Evolutionary conservation across 768 basidiomycete species (phyloP).

Genomic region (Rossbeevera mucosa): DNA sequence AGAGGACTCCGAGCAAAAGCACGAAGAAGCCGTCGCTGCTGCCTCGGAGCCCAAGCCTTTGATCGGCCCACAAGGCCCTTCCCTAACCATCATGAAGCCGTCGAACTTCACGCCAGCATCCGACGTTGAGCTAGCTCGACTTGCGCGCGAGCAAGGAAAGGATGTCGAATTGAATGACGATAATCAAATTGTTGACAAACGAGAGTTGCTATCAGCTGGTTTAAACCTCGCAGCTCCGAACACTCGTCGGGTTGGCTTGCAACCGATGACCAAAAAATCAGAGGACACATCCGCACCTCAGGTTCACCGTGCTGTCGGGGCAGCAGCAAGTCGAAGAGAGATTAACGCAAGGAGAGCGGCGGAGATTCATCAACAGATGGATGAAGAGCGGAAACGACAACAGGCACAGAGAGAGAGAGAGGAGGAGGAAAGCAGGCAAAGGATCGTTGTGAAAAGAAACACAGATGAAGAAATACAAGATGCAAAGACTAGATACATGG

Average conservation of each 20-base stretch:
- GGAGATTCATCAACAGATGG: constrained; percentile 77
- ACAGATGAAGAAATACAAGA: constrained; percentile 67
- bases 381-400: constrained; percentile 62
- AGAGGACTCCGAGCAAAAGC: constrained; percentile 74
- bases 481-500: constrained; percentile 69
- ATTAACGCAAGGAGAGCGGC: constrained; percentile 78
- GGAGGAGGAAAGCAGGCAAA: constrained; percentile 61
- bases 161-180: constrained; percentile 94
- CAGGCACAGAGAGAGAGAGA: constrained; percentile 51
- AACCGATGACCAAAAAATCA: constrained; percentile 24
- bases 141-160: constrained; percentile 72
- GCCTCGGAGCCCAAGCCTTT: constrained; percentile 47
- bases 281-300: constrained; percentile 34
- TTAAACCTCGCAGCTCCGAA: constrained; percentile 85
- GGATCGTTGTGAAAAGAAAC: constrained; percentile 70
- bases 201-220: constrained; percentile 86
- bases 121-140: constrained; percentile 68
- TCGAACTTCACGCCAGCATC: constrained; percentile 56
- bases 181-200: constrained; percentile 94
- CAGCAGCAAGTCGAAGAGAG: constrained; percentile 73
- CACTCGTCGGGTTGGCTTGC: constrained; percentile 62
- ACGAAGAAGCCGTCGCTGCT: constrained; percentile 85
- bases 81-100: constrained; percentile 72
- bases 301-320: constrained; percentile 75
- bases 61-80: constrained; percentile 59